A percentile compares a stretch with the other conserved stretches of the same genome.
Conservation (phyloP, 2,329 filamentous ascomycete genomes). For the Alternaria metachromatica region DNA sequence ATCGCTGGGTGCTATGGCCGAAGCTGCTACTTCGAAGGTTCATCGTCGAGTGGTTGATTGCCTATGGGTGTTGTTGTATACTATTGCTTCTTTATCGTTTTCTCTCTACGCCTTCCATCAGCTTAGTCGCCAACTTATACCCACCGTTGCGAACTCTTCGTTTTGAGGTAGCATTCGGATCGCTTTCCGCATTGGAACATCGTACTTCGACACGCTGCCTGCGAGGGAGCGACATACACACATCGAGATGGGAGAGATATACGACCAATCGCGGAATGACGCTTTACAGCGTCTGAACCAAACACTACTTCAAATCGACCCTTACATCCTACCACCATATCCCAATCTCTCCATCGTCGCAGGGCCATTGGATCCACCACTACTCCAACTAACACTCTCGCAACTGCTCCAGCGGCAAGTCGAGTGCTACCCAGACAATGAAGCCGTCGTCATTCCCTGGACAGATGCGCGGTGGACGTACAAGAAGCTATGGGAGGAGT, state of each 20-base stretch:
- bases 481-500: constrained; percentile 48
- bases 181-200: background rate
- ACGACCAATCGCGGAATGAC: constrained; percentile 36
- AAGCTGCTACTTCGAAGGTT: constrained; percentile 11
- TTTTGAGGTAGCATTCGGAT: background rate
- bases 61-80: constrained; percentile 29
- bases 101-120: constrained; percentile 17
- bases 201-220: background rate
- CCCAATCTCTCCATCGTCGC: constrained; percentile 66
- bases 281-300: constrained; percentile 46
- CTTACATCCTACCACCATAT: constrained; percentile 47
- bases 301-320: constrained; percentile 48
- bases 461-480: constrained; percentile 77
- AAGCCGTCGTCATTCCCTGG: constrained; percentile 78
- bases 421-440: constrained; percentile 67
- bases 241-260: constrained; percentile 32
- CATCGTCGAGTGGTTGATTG: constrained; percentile 20
- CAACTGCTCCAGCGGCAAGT: constrained; percentile 76
- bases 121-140: constrained; percentile 17
- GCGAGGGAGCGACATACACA: background rate
- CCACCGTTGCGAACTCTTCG: constrained; percentile 13
- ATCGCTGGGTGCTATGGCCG: constrained; percentile 15
- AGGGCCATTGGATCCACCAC: constrained; percentile 71
- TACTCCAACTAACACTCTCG: constrained; percentile 74
- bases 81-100: constrained; percentile 23